Evolutionary conservation across 73 alveolate species (phyloP).

Genomic region (Paramecium primaurelia): DNA sequence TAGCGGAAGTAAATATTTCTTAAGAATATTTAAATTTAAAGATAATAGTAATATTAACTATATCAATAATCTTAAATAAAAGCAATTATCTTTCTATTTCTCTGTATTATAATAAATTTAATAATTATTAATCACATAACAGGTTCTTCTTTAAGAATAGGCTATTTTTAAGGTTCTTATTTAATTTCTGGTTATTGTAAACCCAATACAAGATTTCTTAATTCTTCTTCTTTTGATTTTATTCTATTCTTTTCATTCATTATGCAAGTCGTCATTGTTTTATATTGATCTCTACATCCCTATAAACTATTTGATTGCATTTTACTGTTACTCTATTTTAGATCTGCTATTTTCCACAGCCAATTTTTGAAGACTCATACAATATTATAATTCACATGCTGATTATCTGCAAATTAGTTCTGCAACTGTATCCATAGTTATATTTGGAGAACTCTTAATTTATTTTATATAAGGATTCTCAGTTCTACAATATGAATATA

Average conservation of each 20-base stretch:
- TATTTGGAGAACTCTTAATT: conserved; percentile 53
- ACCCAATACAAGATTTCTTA: conserved; percentile 54
- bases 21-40: not conserved
- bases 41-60: not conserved
- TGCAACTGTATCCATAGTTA: conserved; percentile 56
- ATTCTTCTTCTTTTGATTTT: conserved; percentile 40
- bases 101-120: not conserved
- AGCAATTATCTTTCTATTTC: not conserved
- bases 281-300: conserved; percentile 50
- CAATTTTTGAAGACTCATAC: conserved; percentile 36
- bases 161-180: not conserved
- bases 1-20: not conserved
- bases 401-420: conserved; percentile 55
- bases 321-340: conserved; percentile 48
- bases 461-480: conserved; percentile 54
- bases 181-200: conserved; percentile 1
- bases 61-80: not conserved
- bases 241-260: conserved; percentile 39
- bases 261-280: conserved; percentile 49
- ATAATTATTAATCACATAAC: not conserved
- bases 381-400: conserved; percentile 57
- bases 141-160: not conserved
- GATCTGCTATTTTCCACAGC: conserved; percentile 59
- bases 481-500: conserved; percentile 55
- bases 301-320: conserved; percentile 20